A percentile compares a stretch with the other conserved stretches of the same genome.
These are phyloP conservation scores for Friedmanniomyces simplex DNA, from an alignment of 495 filamentous ascomycete genomes.

Conservation along the genomic window DNA sequence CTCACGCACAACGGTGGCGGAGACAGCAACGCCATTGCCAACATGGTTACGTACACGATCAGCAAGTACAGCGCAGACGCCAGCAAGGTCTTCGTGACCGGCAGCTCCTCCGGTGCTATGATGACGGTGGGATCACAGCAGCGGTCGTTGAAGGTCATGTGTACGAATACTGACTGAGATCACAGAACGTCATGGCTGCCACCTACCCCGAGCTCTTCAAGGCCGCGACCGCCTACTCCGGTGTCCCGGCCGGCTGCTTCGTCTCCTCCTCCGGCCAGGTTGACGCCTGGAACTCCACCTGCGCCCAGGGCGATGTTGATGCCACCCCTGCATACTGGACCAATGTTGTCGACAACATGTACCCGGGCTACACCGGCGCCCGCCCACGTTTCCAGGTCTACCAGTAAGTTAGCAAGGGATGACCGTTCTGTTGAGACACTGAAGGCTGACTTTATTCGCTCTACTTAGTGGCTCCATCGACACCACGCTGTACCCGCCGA, in stretches of 20 bases:
- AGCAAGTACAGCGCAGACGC: slow-evolving; percentile 39
- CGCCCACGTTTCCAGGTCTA: slow-evolving; percentile 47
- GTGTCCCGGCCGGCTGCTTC: slow-evolving; percentile 54
- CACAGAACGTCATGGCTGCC: slow-evolving; percentile 42
- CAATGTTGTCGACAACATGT: slow-evolving; percentile 39
- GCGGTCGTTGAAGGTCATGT: neutral
- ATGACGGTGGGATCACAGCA: slow-evolving; percentile 32
- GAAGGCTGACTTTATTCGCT: no score
- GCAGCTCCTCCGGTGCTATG: slow-evolving; percentile 46
- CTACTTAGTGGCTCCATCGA: slow-evolving; percentile 44
- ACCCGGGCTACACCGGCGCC: slow-evolving; percentile 45
- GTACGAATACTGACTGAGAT: slow-evolving; percentile 5
- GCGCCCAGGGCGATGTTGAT: slow-evolving; percentile 40
- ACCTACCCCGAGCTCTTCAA: slow-evolving; percentile 50
- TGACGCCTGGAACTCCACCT: slow-evolving; percentile 45
- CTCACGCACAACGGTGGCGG: slow-evolving; percentile 45
- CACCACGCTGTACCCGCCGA: slow-evolving; percentile 38
- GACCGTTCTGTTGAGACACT: no score
- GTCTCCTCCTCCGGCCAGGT: slow-evolving; percentile 32
- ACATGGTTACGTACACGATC: slow-evolving; percentile 46
- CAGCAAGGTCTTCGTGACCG: slow-evolving; percentile 41
- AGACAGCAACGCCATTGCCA: slow-evolving; percentile 43
- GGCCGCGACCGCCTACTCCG: slow-evolving; percentile 47
- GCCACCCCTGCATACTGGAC: slow-evolving; percentile 42
- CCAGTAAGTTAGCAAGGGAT: no score